Evolutionary conservation across 306 rosid species (phyloP).

Genomic region (Quercus wislizeni): DNA sequence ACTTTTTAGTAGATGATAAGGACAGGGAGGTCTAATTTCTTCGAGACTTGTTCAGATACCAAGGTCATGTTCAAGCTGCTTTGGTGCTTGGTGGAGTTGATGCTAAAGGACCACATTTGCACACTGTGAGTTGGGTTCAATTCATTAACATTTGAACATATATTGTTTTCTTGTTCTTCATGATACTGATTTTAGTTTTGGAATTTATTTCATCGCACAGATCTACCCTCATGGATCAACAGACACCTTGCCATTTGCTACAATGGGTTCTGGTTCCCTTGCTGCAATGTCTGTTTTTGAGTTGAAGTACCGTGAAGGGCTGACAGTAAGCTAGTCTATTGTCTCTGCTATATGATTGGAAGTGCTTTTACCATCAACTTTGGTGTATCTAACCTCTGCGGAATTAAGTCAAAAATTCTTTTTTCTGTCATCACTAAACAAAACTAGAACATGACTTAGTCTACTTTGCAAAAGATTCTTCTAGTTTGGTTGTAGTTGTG

Average conservation of each 20-base stretch:
- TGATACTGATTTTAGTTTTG: not conserved
- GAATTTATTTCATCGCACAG: slow-evolving; percentile 33
- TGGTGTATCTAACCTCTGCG: not conserved
- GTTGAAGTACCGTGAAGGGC: slow-evolving; percentile 51
- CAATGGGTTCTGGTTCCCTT: slow-evolving; percentile 64
- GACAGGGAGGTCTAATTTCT: slow-evolving; percentile 9
- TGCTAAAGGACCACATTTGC: slow-evolving; percentile 85
- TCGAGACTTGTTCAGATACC: slow-evolving; percentile 51
- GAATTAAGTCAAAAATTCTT: not conserved
- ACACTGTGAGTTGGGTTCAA: slow-evolving; percentile 39
- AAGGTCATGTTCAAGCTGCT: slow-evolving; percentile 85
- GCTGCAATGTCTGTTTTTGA: slow-evolving; percentile 61
- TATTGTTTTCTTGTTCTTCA: not conserved
- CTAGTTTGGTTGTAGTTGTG: not conserved
- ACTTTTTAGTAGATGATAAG: not conserved
- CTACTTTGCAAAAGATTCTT: not conserved
- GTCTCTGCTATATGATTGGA: not conserved
- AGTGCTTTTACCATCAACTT: not conserved
- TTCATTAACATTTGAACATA: not conserved
- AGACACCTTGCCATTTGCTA: slow-evolving; percentile 59
- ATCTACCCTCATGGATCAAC: slow-evolving; percentile 95
- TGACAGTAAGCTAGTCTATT: slow-evolving; percentile 39
- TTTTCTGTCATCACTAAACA: not conserved
- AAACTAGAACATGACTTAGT: not conserved
- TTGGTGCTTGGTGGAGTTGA: slow-evolving; percentile 99